Evolutionary conservation across 768 basidiomycete genomes (phyloP), one percentile per base, ranked within the genome.

Genomic region (Phallus indusiatus): DNA sequence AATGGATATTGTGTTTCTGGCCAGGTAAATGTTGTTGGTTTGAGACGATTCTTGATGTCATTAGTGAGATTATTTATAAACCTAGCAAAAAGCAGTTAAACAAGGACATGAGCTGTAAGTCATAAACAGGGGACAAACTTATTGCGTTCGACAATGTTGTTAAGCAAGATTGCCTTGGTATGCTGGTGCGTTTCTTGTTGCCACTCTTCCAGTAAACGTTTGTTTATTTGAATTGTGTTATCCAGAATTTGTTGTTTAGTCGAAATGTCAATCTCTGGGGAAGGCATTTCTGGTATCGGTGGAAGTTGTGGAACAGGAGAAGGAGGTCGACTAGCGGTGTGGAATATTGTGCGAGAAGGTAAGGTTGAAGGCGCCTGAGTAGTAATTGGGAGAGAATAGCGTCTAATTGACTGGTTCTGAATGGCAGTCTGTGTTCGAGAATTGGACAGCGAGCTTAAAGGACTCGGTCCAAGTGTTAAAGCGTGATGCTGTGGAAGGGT

Each of bases 1-100:
- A 59, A 22, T 21, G 57, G 57, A 17, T 51, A 52, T 35, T 59
- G 22, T 14, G 57, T 59, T 53, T 59, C 57, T 20, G 57, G 57
- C 57, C 57, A 59, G 37, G 37, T 51, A 22, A 52, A 59, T 51
- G 17, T 59, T n/a, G 9, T 42, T 16, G 49, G n/a, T 8, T 51
- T 36, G 20, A 59, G 37, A n/a, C 50, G 57, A 18, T 17, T 20
- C 22, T 52, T 50, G 21, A 59, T 59, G 33, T 59, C 57, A 50
- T 16, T 37, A 20, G 57, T 59, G 28, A 59, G 57, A 33, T 52
- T 47, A 16, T 20, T 35, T 21, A 59, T 59, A 18, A 59, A 37
- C 50, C 57, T 59, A 20, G 11, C n/a, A 20, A 34, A 36, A n/a
- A n/a, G 17, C 16, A 34, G 21, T 36, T 21, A 17, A 36, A 35